Base-by-base conservation (phyloP, 768 basidiomycete genomes). In the Collybia nuda region DNA sequence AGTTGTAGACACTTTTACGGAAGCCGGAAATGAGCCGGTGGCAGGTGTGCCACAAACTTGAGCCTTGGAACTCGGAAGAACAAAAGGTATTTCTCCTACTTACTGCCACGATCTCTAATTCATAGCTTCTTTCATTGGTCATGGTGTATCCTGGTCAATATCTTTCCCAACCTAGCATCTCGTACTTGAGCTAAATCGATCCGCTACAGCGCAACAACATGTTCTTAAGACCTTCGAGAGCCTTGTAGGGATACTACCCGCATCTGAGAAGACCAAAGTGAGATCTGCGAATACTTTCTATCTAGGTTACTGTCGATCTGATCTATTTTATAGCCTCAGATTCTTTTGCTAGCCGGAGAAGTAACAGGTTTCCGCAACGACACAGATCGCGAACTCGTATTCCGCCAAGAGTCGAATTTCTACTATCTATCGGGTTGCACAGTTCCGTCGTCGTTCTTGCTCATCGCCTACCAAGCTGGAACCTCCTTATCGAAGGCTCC, bases 371-470 rank as follows among this genome's bases (percentile, higher is more conserved):
- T 74, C 61, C 74, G 90, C 54, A 82, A 91, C 62, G 92, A 94
- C 63, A 94, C 93, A 9, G 92, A 95, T 63, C 79, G 91, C 26
- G 90, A 93, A 68, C 69, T 91, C 38, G 63, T 74, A 3, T 91
- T 92, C 56, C 68, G 67, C 39, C 71, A 72, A 53, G 92, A 94
- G 67, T 87, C 86, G 59, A 96, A 96, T 68, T 96, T 96, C 64
- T 86, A 80, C 69, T 96, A 93, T 64, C 75, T 96, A 14, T 81
- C 90, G 0, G 93, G 91, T 46, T 93, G 89, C 67, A 72, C 75
- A 41, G 76, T 92, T 3, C 89, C 93, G 0, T 77, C 78, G 0
- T 85, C 89, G 1, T 82, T 81, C 55, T 66, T 93, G 11, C 68
- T 93, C 17, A 68, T 88, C 7, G 67, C 77, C 1, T 85, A 77